phyloP scores from a whole-genome alignment of 768 basidiomycete genomes.

The Suillus subluteus region DNA sequence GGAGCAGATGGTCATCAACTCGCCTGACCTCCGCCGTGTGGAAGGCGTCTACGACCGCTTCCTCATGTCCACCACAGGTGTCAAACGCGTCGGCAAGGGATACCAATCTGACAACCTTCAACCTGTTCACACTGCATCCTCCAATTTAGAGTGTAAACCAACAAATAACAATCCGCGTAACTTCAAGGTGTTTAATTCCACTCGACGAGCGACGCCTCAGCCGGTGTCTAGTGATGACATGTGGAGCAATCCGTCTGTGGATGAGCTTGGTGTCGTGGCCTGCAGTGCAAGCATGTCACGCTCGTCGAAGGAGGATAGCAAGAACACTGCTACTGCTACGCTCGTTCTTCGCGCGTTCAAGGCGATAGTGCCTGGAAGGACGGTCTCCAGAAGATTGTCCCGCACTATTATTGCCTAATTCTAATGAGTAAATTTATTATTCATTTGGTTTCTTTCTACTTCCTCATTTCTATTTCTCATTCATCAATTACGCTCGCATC shows the following conservation, averaged over 20 bases:
- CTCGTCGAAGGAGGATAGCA: conserved; percentile 48
- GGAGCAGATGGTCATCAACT: conserved; percentile 45
- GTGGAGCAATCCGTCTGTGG: conserved; percentile 52
- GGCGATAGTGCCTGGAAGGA: conserved; percentile 72
- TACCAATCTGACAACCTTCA: conserved; percentile 73
- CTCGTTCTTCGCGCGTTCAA: conserved; percentile 75
- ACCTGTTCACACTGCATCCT: conserved; percentile 40
- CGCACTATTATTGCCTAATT: conserved; percentile 36
- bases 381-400: conserved; percentile 53
- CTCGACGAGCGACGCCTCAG: conserved; percentile 65
- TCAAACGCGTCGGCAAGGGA: conserved; percentile 79
- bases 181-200: conserved; percentile 31
- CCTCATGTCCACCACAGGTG: conserved; percentile 80
- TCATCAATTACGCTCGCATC: background rate
- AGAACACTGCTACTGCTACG: conserved; percentile 51
- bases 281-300: conserved; percentile 35
- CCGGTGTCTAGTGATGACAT: conserved; percentile 71
- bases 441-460: conserved; percentile 18
- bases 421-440: conserved; percentile 1
- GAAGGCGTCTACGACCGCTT: conserved; percentile 84
- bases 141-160: conserved; percentile 24
- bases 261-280: conserved; percentile 65
- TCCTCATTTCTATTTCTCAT: background rate
- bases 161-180: conserved; percentile 23
- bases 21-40: conserved; percentile 60